Evolutionary conservation across 1,139 yeast genomes (phyloP), one percentile per base, ranked within the genome.

Genomic region (Komagataea norvegica): DNA sequence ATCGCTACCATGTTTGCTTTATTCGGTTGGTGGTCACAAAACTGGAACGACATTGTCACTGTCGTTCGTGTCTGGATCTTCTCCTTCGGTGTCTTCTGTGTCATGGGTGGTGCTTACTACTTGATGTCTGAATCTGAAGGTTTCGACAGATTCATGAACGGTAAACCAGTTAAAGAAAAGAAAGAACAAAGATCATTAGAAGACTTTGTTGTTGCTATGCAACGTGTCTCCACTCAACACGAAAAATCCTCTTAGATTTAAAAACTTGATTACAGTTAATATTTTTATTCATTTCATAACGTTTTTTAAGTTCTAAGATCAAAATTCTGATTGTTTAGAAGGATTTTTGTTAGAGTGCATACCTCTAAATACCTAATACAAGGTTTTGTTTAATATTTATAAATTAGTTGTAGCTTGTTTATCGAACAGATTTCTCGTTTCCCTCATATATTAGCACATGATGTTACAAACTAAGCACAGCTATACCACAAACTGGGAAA

Each of bases 11-110:
- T 85, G 79, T 86, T 86, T 78, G 71, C 86, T 59, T 71, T 87
- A 63, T 88, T 87, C 80, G 96, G 96, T 59, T 88, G 96, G 96
- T 82, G 93, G 88, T 85, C 95, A 58, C 93, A 85, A 72, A 88
- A 88, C 83, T 84, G 94, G 94, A 87, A 91, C 65, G 94, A 87
- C 70, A 81, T 87, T 58, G 96, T 88, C 59, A 80, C 96, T 44
- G 95, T 87, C 62, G 88, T 81, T 63, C 83, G 94, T 74, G 76
- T 84, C 69, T 88, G 93, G 93, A 69, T 86, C 61, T 87, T 85
- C 91, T 86, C 96, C 51, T 81, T 87, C 70, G 95, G 95, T 80
- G 85, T 84, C 68, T 85, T 87, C 86, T 85, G 94, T 75, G 79
- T 82, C 72, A 69, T 87, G 74, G 96, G 95, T 68, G 95, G 95